Conservation (phyloP, 2,329 filamentous ascomycete genomes). For the Penicillium concentricum region DNA sequence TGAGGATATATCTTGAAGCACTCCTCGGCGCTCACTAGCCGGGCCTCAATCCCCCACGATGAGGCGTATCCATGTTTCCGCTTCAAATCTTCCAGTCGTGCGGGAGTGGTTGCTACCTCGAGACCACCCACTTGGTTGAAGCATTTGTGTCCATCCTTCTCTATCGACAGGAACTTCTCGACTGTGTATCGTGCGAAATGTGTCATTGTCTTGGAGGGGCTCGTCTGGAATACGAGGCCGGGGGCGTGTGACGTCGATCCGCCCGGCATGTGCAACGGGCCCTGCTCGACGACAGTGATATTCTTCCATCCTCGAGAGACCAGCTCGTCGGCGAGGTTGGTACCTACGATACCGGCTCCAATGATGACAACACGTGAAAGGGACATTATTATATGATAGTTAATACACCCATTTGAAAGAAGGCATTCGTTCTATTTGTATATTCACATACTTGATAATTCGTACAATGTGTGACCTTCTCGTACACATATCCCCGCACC, state of each 20-base stretch:
- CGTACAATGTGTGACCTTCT: conserved; percentile 3
- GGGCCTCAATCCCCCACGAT: conserved; percentile 61
- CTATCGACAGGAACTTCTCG: conserved; percentile 57
- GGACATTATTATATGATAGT: conserved; percentile 27
- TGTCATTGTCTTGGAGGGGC: conserved; percentile 49
- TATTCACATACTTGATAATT: not conserved
- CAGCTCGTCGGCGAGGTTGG: conserved; percentile 64
- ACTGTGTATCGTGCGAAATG: conserved; percentile 61
- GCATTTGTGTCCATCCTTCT: conserved; percentile 51
- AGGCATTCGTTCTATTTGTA: not conserved
- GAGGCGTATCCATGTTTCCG: conserved; percentile 60
- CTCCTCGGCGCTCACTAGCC: conserved; percentile 52
- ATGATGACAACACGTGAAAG: conserved; percentile 56
- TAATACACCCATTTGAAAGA: not conserved
- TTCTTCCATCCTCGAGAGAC: conserved; percentile 61
- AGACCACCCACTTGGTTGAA: conserved; percentile 64
- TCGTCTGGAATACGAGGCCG: conserved; percentile 64
- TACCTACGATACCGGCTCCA: conserved; percentile 64
- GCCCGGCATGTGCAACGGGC: conserved; percentile 61
- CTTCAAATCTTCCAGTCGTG: conserved; percentile 60
- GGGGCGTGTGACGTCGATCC: conserved; percentile 66
- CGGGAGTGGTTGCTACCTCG: conserved; percentile 61
- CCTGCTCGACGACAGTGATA: conserved; percentile 65
- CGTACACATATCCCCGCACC: not conserved
- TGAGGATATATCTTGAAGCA: conserved; percentile 56